Percentiles rank a stretch among this genome's conserved stretches.
phyloP scores from a whole-genome alignment of 179 eudicot genomes.

The Heliamphora ciliata region DNA sequence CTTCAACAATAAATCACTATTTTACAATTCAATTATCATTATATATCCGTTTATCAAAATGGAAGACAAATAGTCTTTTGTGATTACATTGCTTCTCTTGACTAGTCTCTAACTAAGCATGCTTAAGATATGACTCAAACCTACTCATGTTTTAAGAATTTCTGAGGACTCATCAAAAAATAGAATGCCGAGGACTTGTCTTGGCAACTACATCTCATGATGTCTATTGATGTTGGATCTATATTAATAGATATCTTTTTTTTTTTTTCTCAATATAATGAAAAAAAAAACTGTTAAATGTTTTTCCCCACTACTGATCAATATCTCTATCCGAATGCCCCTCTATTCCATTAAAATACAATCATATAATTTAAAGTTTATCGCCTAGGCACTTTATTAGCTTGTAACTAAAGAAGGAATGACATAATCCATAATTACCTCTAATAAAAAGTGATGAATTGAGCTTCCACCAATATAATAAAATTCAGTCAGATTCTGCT shows the following conservation, averaged over 20 bases:
- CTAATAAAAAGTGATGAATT: not conserved
- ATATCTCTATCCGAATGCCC: not conserved
- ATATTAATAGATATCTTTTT: no score
- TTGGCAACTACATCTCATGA: not conserved
- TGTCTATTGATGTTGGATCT: not conserved
- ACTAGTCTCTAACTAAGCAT: not conserved
- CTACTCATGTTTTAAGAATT: not conserved
- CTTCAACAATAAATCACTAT: no score
- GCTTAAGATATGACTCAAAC: not conserved
- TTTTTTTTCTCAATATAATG: no score
- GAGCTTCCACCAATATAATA: not conserved
- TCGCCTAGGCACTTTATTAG: not conserved
- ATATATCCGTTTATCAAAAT: not conserved
- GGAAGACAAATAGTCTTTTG: not conserved
- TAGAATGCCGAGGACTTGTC: not conserved
- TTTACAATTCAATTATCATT: no score
- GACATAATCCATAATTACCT: not conserved
- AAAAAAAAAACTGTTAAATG: no score
- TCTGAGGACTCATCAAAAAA: no score
- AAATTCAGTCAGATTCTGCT: not conserved
- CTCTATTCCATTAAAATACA: not conserved
- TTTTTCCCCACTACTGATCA: not conserved
- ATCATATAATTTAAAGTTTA: not conserved
- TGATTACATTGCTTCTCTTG: not conserved
- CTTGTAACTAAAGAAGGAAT: not conserved